Base-by-base conservation (phyloP, 2,329 filamentous ascomycete genomes). In the Fusarium pseudonygamai region DNA sequence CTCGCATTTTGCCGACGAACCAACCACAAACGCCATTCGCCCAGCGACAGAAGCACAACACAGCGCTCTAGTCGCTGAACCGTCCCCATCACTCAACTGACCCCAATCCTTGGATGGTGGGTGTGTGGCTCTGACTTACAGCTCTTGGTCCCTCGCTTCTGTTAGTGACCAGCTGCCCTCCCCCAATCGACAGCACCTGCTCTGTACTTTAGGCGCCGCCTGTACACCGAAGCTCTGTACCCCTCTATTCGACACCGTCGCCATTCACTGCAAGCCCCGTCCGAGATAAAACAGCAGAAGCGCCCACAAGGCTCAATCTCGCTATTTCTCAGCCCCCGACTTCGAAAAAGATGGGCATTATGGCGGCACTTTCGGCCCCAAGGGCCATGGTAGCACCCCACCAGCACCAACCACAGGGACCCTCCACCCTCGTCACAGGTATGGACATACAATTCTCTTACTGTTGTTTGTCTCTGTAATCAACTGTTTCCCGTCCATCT, bases 281-380 rank as follows among this genome's bases (percentile, higher is more conserved):
- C 50, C 46, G 43, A 59, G 56, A 72, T 69, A 68, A 71, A 74
- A 71, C 39, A 73, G 62, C 67, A 74, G 59, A 74, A 52, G 63
- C 34, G 30, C 69, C 60, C 37, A 37, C 55, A 36, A 49, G 39
- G 40, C 55, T 58, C 42, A 59, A 59, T 50, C 24, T 65, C 43
- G 60, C 47, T 72, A 52, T 65, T 52, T 56, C 43, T 22, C 49
- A 65, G 60, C 57, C 56, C 57, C 37, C 22, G 42, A 36, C 52
- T 49, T 47, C 37, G 34, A 65, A 72, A 60, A 62, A 57, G 45
- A 60, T 32, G 46, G 52, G 47, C 64, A 72, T 67, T 60, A 76
- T 78, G 76, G 76, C 76, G 75, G 69, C 72, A 67, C 62, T 76
- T 56, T 77, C 76, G 71, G 76, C 61, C 63, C 64, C 75, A 59